Evolutionary conservation across 345 rosid genomes (phyloP).

Genomic region (Eucalyptus tenuipes): DNA sequence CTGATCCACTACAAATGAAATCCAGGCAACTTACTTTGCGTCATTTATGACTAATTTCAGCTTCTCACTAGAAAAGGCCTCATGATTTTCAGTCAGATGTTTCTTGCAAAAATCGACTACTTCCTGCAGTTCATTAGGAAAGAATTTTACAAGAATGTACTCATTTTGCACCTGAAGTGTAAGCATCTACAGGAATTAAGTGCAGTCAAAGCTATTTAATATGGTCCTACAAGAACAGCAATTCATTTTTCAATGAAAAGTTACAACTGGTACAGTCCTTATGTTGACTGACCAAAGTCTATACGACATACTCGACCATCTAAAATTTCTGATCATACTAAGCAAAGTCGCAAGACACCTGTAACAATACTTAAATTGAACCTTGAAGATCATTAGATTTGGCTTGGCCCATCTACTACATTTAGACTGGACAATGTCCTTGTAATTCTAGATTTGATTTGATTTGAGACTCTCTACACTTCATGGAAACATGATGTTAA

Average conservation of each 20-base stretch:
- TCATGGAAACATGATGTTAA: neutral
- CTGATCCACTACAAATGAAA: neutral
- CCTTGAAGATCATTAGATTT: neutral
- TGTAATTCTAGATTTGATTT: neutral
- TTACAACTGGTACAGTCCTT: neutral
- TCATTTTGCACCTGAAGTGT: neutral
- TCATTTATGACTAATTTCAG: constrained; percentile 73
- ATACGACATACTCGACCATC: neutral
- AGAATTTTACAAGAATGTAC: neutral
- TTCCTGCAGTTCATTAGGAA: constrained; percentile 33
- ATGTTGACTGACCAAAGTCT: neutral
- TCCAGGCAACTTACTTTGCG: constrained; percentile 49
- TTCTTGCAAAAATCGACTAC: constrained; percentile 80
- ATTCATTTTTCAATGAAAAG: neutral
- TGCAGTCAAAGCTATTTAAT: neutral
- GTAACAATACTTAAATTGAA: neutral
- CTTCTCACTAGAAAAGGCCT: constrained; percentile 69
- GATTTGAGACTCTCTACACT: neutral
- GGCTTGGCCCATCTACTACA: neutral
- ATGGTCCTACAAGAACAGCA: neutral
- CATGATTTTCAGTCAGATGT: constrained; percentile 54
- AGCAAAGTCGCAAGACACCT: neutral
- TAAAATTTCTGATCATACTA: neutral
- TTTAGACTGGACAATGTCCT: neutral
- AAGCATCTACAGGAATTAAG: neutral